Evolutionary conservation across 768 basidiomycete species (phyloP), one percentile per base, ranked within the genome.

Genomic region (Sporobolomyces roseus): DNA sequence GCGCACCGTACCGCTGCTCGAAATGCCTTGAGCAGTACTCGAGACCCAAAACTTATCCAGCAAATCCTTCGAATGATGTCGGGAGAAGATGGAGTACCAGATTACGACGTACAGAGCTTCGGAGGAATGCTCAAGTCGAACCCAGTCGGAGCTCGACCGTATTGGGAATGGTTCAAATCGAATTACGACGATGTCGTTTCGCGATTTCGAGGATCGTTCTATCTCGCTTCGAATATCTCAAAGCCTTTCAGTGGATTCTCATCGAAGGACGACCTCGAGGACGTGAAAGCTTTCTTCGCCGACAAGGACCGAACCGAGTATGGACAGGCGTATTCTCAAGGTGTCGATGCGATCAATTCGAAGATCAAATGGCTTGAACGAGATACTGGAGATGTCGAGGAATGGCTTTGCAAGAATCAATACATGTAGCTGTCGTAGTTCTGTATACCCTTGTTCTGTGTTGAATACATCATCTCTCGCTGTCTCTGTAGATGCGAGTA

Each of bases 261-360:
- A n/a, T 85, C 84, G 27, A 80, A 86, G 69, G 78, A 84, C 66
- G 93, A 96, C 79, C 82, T 84, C 48, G 79, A 85, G 59, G 81
- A 81, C 27, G 82, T 85, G 19, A 82, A 83, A 59, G 83, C 79
- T 6, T 94, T 90, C 83, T 97, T 92, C 82, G 84, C 86, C 82
- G 88, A 86, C 77, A 78, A 81, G 75, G 63, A 63, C 29, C 85
- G 81, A 81, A 76, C 87, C 85, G 78, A 85, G 89, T 78, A 85
- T 82, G 9, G 85, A 86, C 60, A 88, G 86, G 80, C 82, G 12
- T 23, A 7, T 13, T 10, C 45, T 13, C 89, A 92, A 77, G 82
- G 84, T 9, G 73, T 90, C 73, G 91, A 92, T 74, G 81, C 81
- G 2, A 85, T 92, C 72, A 81, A 82, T 9, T 83, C 87, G 2